Evolutionary conservation across 129 eudicot genomes (phyloP).

Genomic region (Rutidosis leptorrhynchoides): DNA sequence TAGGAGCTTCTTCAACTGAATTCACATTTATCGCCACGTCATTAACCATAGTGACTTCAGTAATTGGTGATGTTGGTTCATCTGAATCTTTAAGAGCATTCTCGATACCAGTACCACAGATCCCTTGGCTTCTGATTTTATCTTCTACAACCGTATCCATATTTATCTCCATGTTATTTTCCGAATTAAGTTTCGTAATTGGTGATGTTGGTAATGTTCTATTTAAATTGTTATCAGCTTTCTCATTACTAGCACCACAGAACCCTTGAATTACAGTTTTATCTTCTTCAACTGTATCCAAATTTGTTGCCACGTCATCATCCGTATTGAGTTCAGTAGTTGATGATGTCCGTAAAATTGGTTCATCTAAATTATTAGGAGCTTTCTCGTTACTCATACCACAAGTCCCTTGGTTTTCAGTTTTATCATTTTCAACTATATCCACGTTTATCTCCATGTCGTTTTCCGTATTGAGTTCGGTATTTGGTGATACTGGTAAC

Average conservation of each 20-base stretch:
- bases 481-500: slow-evolving; percentile 28
- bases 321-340: neutral
- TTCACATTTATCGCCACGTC: slow-evolving; percentile 30
- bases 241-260: neutral
- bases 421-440: slow-evolving; percentile 31
- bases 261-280: slow-evolving; percentile 32
- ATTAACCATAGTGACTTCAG: slow-evolving; percentile 20
- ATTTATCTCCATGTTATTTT: slow-evolving; percentile 27
- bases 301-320: slow-evolving; percentile 25
- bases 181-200: slow-evolving; percentile 13
- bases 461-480: slow-evolving; percentile 23
- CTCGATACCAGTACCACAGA: neutral
- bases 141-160: slow-evolving; percentile 34
- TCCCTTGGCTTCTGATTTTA: slow-evolving; percentile 26
- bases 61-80: slow-evolving; percentile 23
- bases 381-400: neutral
- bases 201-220: neutral
- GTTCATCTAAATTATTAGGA: neutral
- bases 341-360: neutral
- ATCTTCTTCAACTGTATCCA: slow-evolving; percentile 33
- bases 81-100: neutral
- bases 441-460: slow-evolving; percentile 28
- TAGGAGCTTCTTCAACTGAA: slow-evolving; percentile 25
- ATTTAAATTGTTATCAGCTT: neutral
- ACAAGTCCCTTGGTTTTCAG: slow-evolving; percentile 31